A percentile compares a stretch with the other conserved stretches of the same genome.
Conservation (phyloP, 73 alveolate species). For the Urostyla sp. region DNA sequence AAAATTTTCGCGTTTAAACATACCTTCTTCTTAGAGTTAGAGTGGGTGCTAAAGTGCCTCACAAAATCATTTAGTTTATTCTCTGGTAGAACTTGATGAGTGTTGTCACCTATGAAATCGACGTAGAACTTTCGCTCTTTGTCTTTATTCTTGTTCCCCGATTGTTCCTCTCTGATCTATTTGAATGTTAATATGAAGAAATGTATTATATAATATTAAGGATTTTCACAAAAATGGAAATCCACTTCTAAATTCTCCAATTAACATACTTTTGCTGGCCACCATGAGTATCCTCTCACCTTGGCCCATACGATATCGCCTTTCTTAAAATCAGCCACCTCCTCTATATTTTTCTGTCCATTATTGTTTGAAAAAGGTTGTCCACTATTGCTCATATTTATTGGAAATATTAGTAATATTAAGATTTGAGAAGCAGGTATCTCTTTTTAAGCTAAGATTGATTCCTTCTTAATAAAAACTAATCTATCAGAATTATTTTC, state of each 20-base stretch:
- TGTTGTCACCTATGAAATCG: slow-evolving; percentile 66
- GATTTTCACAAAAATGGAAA: too few species aligned
- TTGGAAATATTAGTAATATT: too few species aligned
- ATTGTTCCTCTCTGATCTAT: slow-evolving; percentile 24
- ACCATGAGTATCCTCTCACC: slow-evolving; percentile 85
- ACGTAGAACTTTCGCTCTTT: slow-evolving; percentile 66
- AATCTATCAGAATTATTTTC: too few species aligned
- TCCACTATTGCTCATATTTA: slow-evolving; percentile 36
- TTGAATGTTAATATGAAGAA: neutral
- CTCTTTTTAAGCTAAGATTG: too few species aligned
- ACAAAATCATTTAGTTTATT: slow-evolving; percentile 58
- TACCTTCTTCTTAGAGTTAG: slow-evolving; percentile 66
- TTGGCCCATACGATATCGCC: slow-evolving; percentile 85
- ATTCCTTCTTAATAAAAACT: too few species aligned
- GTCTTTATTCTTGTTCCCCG: slow-evolving; percentile 50
- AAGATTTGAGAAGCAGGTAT: too few species aligned
- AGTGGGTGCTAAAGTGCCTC: slow-evolving; percentile 24
- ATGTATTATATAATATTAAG: too few species aligned
- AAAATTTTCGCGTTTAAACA: neutral
- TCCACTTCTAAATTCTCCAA: too few species aligned
- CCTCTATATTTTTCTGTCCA: neutral
- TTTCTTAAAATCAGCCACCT: slow-evolving; percentile 31
- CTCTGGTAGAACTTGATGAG: slow-evolving; percentile 56
- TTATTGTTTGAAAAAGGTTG: neutral
- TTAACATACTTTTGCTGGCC: slow-evolving; percentile 83